Evolutionary conservation across 257 asterid species (phyloP).

Genomic region (Capsicum rhomboideum): DNA sequence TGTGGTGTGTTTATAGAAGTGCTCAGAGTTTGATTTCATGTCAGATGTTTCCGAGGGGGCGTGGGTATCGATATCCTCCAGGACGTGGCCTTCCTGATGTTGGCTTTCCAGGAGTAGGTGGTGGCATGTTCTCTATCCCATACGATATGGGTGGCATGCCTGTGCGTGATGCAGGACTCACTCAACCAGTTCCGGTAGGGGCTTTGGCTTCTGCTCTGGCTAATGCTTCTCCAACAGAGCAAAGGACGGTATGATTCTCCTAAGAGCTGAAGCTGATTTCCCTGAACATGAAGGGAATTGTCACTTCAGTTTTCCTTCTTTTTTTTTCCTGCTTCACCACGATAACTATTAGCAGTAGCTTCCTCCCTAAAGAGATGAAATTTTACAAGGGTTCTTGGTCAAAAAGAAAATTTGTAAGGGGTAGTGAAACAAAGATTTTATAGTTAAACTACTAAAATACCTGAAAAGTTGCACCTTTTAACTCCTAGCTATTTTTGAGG

Average conservation of each 20-base stretch:
- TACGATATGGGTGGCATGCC: constrained; percentile 81
- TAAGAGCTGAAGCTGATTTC: neutral
- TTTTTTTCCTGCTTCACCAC: neutral
- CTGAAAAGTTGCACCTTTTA: neutral
- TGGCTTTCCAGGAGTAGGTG: constrained; percentile 53
- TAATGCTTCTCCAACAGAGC: constrained; percentile 79
- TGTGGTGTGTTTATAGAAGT: neutral
- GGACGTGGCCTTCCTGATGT: constrained; percentile 73
- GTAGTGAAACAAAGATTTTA: neutral
- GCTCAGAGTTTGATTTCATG: neutral
- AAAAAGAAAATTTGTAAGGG: neutral
- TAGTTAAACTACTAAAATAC: neutral
- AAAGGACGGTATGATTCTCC: constrained; percentile 65
- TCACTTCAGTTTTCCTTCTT: neutral
- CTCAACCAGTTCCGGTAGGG: constrained; percentile 72
- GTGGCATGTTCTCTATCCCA: constrained; percentile 72
- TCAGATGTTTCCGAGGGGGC: constrained; percentile 89
- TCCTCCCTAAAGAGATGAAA: neutral
- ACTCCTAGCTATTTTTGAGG: neutral
- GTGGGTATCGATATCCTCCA: constrained; percentile 69
- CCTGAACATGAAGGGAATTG: neutral
- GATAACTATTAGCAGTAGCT: neutral
- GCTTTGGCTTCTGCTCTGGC: constrained; percentile 95
- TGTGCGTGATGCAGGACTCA: constrained; percentile 58
- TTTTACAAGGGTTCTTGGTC: neutral